phyloP scores from a whole-genome alignment of 306 rosid species.

The Ammopiptanthus mongolicus region DNA sequence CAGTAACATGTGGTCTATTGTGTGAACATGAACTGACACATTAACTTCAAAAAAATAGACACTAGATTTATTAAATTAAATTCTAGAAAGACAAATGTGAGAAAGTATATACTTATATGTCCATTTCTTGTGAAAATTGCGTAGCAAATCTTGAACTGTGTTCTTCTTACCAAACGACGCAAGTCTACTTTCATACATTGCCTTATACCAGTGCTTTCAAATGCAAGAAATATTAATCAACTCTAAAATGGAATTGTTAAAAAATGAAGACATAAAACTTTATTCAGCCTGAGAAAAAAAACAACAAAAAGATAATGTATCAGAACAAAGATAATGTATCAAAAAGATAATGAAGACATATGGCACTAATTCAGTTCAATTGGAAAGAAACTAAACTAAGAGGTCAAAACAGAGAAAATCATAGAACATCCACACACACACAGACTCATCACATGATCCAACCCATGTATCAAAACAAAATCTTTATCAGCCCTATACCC shows the following conservation, averaged over 20 bases:
- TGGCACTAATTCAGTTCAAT: neutral
- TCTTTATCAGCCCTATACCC: neutral
- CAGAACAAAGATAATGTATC: too few relatives aligned
- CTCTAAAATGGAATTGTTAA: neutral
- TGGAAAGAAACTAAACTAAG: neutral
- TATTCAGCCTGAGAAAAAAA: neutral
- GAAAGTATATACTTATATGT: neutral
- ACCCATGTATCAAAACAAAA: neutral
- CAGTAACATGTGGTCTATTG: neutral
- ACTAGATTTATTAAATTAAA: neutral
- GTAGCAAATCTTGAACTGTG: neutral
- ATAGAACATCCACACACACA: neutral
- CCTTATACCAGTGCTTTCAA: neutral
- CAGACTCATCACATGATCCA: neutral
- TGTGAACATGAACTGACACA: neutral
- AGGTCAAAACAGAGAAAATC: neutral
- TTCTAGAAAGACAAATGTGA: neutral
- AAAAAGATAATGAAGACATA: too few relatives aligned
- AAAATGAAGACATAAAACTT: neutral
- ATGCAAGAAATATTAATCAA: conserved; percentile 1
- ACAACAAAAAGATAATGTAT: neutral
- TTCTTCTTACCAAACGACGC: neutral
- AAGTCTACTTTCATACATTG: neutral
- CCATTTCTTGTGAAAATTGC: neutral
- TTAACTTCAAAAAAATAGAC: too few relatives aligned